Conservation (phyloP, 2,329 filamentous ascomycete species). For the Cordyceps fumosorosea region DNA sequence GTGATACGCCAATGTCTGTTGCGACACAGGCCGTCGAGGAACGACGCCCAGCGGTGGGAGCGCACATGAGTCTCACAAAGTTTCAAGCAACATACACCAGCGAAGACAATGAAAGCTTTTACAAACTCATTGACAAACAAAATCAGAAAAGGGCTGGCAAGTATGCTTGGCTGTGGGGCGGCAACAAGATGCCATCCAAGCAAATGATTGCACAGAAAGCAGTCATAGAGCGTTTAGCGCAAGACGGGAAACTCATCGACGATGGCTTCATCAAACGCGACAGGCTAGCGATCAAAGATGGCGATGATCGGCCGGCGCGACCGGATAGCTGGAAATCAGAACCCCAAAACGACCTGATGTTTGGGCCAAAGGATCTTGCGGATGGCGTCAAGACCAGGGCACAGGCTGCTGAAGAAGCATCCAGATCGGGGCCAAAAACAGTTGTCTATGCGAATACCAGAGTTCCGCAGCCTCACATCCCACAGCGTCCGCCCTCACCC, state of each 20-base stretch:
- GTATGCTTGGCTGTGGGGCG: conserved; percentile 81
- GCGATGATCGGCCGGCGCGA: conserved; percentile 65
- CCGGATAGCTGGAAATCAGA: conserved; percentile 69
- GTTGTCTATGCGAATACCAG: conserved; percentile 82
- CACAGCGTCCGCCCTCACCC: conserved; percentile 60
- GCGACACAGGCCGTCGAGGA: conserved; percentile 30
- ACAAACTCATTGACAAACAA: conserved; percentile 82
- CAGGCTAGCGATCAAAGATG: conserved; percentile 58
- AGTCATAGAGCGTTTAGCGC: conserved; percentile 46
- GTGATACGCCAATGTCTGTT: conserved; percentile 66
- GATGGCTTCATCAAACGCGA: conserved; percentile 50
- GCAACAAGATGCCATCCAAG: conserved; percentile 80
- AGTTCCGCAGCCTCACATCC: conserved; percentile 47
- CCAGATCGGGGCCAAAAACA: conserved; percentile 67
- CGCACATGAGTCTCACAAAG: conserved; percentile 70
- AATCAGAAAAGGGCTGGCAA: conserved; percentile 80
- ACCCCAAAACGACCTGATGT: conserved; percentile 85
- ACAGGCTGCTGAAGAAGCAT: conserved; percentile 62
- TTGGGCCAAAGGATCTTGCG: conserved; percentile 60
- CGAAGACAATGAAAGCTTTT: conserved; percentile 97
- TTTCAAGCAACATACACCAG: conserved; percentile 95
- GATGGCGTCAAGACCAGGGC: conserved; percentile 55
- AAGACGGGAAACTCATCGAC: conserved; percentile 42
- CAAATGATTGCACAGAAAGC: conserved; percentile 65
- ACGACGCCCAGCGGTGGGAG: conserved; percentile 52